phyloP scores from a whole-genome alignment of 2,329 filamentous ascomycete species.

The Xylaria multiplex region DNA sequence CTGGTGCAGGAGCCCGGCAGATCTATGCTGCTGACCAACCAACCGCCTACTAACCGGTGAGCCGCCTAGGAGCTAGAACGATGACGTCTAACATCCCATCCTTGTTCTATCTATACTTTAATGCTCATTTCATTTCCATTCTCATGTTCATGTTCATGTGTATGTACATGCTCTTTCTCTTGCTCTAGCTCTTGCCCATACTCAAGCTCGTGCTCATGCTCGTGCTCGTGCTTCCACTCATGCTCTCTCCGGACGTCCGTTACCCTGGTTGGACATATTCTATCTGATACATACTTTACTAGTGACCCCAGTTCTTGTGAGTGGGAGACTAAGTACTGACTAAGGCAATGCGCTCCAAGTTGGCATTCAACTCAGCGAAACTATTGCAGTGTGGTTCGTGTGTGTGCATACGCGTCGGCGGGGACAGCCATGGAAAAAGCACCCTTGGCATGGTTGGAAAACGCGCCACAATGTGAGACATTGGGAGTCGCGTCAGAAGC shows the following conservation, averaged over 20 bases:
- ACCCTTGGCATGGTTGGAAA: constrained; percentile 18
- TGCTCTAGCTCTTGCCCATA: background rate
- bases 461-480: constrained; percentile 22
- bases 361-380: constrained; percentile 3
- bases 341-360: constrained; percentile 2
- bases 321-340: background rate
- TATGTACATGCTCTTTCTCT: background rate
- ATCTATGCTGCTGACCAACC: constrained; percentile 1
- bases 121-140: background rate
- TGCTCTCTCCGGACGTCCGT: constrained; percentile 32
- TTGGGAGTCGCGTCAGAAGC: constrained; percentile 20
- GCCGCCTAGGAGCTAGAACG: constrained; percentile 1
- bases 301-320: background rate
- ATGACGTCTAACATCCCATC: constrained; percentile 15
- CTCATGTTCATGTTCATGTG: background rate
- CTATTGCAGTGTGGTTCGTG: constrained; percentile 3
- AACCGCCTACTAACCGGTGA: constrained; percentile 1
- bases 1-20: constrained; percentile 11
- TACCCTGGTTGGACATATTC: constrained; percentile 15
- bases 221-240: constrained; percentile 2
- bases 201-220: constrained; percentile 2
- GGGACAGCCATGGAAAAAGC: constrained; percentile 21
- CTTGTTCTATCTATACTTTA: background rate
- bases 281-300: constrained; percentile 30
- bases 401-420: constrained; percentile 30